Conservation (phyloP, 192 early-diverging fungal genomes). For the Pilobolus umbonatus region DNA sequence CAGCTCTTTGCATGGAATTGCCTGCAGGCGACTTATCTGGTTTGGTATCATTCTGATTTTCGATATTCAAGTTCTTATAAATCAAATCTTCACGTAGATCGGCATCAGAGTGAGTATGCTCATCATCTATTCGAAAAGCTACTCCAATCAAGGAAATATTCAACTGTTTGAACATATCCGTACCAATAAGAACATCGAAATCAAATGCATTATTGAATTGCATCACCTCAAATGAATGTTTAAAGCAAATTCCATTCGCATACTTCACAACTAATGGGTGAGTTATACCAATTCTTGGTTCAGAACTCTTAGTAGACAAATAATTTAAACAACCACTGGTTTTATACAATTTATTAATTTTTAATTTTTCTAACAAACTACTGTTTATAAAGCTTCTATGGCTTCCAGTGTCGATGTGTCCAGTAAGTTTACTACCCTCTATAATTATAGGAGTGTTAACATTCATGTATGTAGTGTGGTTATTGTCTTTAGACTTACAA, state of each 20-base stretch:
- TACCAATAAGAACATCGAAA: not conserved
- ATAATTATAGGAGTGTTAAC: slow-evolving; percentile 1
- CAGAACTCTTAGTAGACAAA: not conserved
- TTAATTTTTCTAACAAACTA: not conserved
- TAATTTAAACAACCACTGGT: not conserved
- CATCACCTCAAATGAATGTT: not conserved
- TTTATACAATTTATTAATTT: not conserved
- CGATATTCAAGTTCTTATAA: not conserved
- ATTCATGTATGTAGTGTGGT: not conserved
- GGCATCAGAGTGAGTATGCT: not conserved
- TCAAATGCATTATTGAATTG: not conserved
- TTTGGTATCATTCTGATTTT: not conserved
- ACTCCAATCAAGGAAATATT: not conserved
- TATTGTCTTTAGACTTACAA: not conserved
- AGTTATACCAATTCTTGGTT: not conserved
- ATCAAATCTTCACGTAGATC: not conserved
- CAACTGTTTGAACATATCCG: not conserved
- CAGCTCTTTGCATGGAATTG: not conserved
- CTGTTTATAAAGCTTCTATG: not conserved
- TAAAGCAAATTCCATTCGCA: slow-evolving; percentile 5
- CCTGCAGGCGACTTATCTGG: slow-evolving; percentile 7
- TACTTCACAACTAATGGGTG: not conserved
- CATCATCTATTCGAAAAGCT: not conserved
- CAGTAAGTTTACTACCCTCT: not conserved
- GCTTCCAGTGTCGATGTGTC: not conserved